Evolutionary conservation across 257 asterid genomes (phyloP).

Genomic region (Striga asiatica): DNA sequence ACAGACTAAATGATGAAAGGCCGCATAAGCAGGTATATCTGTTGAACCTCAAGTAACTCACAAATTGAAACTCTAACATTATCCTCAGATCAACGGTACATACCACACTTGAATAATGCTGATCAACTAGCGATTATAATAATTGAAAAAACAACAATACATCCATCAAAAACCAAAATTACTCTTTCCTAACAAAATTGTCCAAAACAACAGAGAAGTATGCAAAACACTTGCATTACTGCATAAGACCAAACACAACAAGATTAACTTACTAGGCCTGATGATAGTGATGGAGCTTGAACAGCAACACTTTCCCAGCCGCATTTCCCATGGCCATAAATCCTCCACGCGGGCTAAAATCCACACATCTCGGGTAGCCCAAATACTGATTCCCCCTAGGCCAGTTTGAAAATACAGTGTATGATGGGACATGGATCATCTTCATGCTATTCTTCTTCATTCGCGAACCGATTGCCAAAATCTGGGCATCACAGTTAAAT

Average conservation of each 20-base stretch:
- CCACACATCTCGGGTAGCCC: slow-evolving; percentile 61
- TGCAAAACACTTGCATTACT: too few relatives aligned
- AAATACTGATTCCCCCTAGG: slow-evolving; percentile 42
- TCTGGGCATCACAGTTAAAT: slow-evolving; percentile 61
- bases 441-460: slow-evolving; percentile 79
- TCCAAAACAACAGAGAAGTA: background rate
- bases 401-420: slow-evolving; percentile 79
- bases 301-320: slow-evolving; percentile 64
- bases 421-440: slow-evolving; percentile 62
- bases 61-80: too few relatives aligned
- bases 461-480: slow-evolving; percentile 70
- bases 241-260: background rate
- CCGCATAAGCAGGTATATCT: too few relatives aligned
- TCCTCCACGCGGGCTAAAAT: slow-evolving; percentile 91
- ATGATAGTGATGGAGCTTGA: slow-evolving; percentile 86
- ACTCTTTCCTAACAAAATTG: background rate
- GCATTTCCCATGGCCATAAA: slow-evolving; percentile 85
- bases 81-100: background rate
- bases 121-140: too few relatives aligned
- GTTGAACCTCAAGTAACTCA: too few relatives aligned
- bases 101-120: background rate
- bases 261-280: slow-evolving; percentile 34
- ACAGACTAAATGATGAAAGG: too few relatives aligned
- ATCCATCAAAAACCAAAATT: background rate
- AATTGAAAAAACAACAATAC: background rate